A percentile compares a stretch with the other conserved stretches of the same genome.
Conservation (phyloP, 2,329 filamentous ascomycete species). For the Fusarium chuoi region DNA sequence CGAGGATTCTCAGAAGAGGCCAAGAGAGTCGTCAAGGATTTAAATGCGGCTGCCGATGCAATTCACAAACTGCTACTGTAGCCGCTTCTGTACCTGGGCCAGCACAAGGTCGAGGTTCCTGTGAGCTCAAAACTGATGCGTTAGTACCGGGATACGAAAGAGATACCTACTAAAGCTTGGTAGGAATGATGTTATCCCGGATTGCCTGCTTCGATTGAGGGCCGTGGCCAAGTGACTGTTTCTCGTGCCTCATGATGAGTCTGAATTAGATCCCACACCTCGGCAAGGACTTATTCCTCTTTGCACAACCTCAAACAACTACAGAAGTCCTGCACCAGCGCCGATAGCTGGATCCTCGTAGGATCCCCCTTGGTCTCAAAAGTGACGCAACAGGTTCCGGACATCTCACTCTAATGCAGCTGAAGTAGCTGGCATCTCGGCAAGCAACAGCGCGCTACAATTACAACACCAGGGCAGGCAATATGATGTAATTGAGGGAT, state of each 20-base stretch:
- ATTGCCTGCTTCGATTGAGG: accelerated
- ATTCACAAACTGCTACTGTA: not conserved
- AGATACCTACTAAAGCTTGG: not conserved
- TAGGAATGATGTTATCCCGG: not conserved
- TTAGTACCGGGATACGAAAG: not conserved
- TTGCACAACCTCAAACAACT: accelerated
- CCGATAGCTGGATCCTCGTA: accelerated
- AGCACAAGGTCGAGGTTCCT: not conserved
- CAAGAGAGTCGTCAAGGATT: accelerated
- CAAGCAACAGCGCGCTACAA: not conserved
- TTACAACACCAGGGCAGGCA: not conserved
- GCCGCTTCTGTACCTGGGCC: not conserved
- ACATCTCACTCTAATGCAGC: not conserved
- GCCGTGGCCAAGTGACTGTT: not conserved
- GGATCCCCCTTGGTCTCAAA: accelerated
- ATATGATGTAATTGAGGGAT: not conserved
- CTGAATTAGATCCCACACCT: accelerated
- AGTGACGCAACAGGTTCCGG: not conserved
- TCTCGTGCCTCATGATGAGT: not conserved
- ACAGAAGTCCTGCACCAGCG: too few species aligned
- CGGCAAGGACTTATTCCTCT: accelerated
- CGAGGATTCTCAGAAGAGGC: accelerated
- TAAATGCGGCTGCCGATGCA: not conserved
- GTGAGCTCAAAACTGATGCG: not conserved
- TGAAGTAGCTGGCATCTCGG: not conserved